Base-by-base conservation (phyloP, 2,329 filamentous ascomycete species). In the Xylariaceae sp. region DNA sequence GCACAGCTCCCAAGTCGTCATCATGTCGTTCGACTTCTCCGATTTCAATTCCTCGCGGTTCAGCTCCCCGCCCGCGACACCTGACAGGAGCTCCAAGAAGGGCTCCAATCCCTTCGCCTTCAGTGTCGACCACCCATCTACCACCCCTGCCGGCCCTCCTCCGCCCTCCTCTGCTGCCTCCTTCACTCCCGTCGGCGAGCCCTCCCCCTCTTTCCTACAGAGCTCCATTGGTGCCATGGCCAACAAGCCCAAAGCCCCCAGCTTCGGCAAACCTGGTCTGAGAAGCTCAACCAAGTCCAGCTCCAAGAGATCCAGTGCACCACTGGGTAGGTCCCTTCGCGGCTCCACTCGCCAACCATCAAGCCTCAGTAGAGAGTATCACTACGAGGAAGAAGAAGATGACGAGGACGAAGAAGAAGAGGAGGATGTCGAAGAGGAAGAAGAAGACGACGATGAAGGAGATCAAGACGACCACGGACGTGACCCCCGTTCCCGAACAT, bases 111-210 rank as follows among this genome's bases (percentile, higher is more conserved):
- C 69, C 40, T 75, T 73, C 39, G 67, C 67, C 36, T 72, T 73
- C 38, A 73, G 66, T 38, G 61, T 52, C 53, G 71, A 76, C 9
- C 69, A 73, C 45, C 77, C 78, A 6, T 77, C 79, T 36, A 81
- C 77, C 2, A 82, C 80, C 2, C 79, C 80, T 5, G 75, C 74
- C 16, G 79, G 74, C 0, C 74, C 75, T 28, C 77, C 79, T 10
- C 75, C 65, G 42, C 59, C 75, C 1, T 79, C 80, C 28, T 78
- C 78, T 7, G 73, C 74, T 9, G 74, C 75, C 5, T 81, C 78
- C 41, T 82, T 82, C 66, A 82, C 80, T 1, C 79, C 80, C 1
- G 72, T 74, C 14, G 81, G 81, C 50, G 79, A 79, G 14, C 80
- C 80, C 0, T 79, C 80, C 18, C 77, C 74, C 31, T 78, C 77